Evolutionary conservation across 2,329 filamentous ascomycete genomes (phyloP), one percentile per base, ranked within the genome.

Genomic region (Penicillium sp.): DNA sequence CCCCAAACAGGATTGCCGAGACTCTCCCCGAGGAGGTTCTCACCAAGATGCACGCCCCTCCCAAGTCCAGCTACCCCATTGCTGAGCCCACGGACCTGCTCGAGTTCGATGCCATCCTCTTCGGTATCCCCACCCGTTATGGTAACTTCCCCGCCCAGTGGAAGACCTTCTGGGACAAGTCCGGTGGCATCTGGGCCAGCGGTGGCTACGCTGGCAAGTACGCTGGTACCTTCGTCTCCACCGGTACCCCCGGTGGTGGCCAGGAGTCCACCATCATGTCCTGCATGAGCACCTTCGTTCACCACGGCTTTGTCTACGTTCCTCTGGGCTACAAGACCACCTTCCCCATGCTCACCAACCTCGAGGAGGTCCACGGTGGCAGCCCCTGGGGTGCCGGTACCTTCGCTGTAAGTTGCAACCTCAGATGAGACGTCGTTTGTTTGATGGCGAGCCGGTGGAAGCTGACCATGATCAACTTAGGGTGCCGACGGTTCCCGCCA

Each of bases 71-170:
- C 65, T 75, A 93, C 67, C 79, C 83, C 49, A 69, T 88, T 59
- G 76, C 84, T 50, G 74, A 78, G 61, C 77, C 80, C 43, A 68
- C 78, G 9, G 75, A 69, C 29, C 83, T 96, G 38, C 81, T 84
- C 65, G 55, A 76, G 45, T 97, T 94, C 75, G 90, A 97, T 65
- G 93, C 77, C 58, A 84, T 96, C 76, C 84, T 98, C 56, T 80
- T 97, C 63, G 93, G 93, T 58, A 93, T 97, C 69, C 93, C 93
- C 51, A 98, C 93, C 44, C 83, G 93, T 59, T 98, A 88, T 76
- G 93, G 93, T 63, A 97, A 94, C 82, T 95, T 95, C 80, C 90
- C 91, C 42, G 88, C 85, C 13, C 93, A 98, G 76, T 96, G 87
- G 87, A 96, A 93, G 79, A 72, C 69, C 46, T 76, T 76, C 68